Evolutionary conservation across 2,329 filamentous ascomycete species (phyloP).

Genomic region (Curvularia hawaiiensis): DNA sequence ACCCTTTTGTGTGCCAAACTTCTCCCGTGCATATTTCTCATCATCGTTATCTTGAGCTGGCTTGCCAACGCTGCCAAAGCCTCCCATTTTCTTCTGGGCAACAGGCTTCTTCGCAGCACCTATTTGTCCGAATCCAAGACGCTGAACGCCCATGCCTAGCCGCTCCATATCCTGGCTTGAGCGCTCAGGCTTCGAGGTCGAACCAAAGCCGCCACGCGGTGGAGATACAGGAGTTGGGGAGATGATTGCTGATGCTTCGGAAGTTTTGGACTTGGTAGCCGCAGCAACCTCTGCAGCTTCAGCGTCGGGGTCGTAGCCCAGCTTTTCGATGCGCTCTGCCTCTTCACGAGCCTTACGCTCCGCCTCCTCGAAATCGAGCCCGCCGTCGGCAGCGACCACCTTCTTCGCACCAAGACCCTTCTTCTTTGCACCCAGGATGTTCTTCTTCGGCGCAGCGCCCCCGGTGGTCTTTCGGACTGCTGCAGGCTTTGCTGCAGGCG

Average conservation of each 20-base stretch:
- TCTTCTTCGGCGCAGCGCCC: slow-evolving; percentile 74
- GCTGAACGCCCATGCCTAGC: slow-evolving; percentile 84
- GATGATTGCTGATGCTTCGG: slow-evolving; percentile 63
- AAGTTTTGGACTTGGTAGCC: slow-evolving; percentile 47
- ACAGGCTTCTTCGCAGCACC: slow-evolving; percentile 63
- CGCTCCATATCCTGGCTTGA: slow-evolving; percentile 81
- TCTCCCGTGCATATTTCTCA: slow-evolving; percentile 80
- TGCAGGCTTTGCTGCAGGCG: slow-evolving; percentile 71
- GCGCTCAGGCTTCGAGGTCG: slow-evolving; percentile 59
- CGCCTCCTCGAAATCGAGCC: slow-evolving; percentile 91
- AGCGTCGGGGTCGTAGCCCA: slow-evolving; percentile 93
- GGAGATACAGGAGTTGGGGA: slow-evolving; percentile 78
- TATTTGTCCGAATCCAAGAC: slow-evolving; percentile 87
- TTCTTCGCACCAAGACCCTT: slow-evolving; percentile 69
- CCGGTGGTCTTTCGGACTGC: slow-evolving; percentile 77
- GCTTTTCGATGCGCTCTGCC: slow-evolving; percentile 90
- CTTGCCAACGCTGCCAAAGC: slow-evolving; percentile 87
- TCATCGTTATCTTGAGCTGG: slow-evolving; percentile 73
- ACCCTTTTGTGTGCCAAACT: slow-evolving; percentile 91
- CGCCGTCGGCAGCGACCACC: slow-evolving; percentile 67
- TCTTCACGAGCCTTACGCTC: slow-evolving; percentile 98
- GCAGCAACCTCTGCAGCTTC: slow-evolving; percentile 58
- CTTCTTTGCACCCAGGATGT: slow-evolving; percentile 80
- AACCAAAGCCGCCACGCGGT: slow-evolving; percentile 64
- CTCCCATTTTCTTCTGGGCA: slow-evolving; percentile 76